Evolutionary conservation across 345 rosid species (phyloP), one percentile per base, ranked within the genome.

Genomic region (Geranium rotundifolium): DNA sequence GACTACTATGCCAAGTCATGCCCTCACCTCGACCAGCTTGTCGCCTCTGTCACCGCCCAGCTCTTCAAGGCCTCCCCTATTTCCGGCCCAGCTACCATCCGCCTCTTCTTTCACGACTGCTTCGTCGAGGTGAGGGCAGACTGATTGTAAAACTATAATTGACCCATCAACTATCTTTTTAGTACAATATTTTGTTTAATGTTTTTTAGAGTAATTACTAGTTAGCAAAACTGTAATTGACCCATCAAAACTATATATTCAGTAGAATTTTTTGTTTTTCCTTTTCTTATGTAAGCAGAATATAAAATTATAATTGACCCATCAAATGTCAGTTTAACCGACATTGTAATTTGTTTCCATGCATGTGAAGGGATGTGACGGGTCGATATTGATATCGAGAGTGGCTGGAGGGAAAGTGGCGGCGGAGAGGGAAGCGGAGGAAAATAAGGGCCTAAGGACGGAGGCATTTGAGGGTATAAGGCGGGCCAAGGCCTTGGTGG

Each of bases 21-120:
- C 79, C 88, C 96, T 56, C 87, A 84, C 63, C 73, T 88, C 10
- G 96, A 89, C 76, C 88, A 73, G 63, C 80, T 86, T 12, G 67
- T 91, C 7, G 89, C 77, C 34, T 82, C 90, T 4, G 72, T 91
- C 57, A 87, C 95, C 9, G 79, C 82, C 37, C 90, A 82, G 29
- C 88, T 69, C 72, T 89, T 86, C 79, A 82, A 84, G 71, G 85
- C 82, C 74, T 66, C 75, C 1, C 98, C 96, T 0, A 77, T 86
- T 68, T 79, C 98, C 0, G 90, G 81, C 10, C 87, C 97, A 1
- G 96, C 98, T 76, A 86, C 98, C 54, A 82, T 91, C 61, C 91
- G 91, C 29, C 88, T 91, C 59, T 85, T 88, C 82, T 91, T 91
- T 82, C 98, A 91, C 16, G 98, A 91, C 81, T 91, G 98, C 84